phyloP scores from a whole-genome alignment of 1,139 yeast genomes.

The Hemisphaericaspora xylofermentans region DNA sequence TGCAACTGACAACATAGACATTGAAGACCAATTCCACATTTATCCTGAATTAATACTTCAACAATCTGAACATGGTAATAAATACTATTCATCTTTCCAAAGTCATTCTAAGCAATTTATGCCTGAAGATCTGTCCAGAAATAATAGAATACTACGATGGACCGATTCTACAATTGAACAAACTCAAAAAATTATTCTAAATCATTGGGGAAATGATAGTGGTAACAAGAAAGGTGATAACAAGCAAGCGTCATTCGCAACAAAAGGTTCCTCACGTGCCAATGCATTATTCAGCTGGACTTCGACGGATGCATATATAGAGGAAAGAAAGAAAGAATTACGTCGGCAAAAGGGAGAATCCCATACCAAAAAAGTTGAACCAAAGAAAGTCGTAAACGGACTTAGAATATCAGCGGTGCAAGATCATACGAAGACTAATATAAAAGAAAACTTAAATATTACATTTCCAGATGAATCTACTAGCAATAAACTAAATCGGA shows the following conservation, averaged over 20 bases:
- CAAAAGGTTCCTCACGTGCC: slow-evolving; percentile 16
- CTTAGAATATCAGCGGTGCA: neutral
- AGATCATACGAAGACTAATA: slow-evolving; percentile 7
- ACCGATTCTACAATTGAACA: slow-evolving; percentile 28
- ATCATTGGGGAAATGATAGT: slow-evolving; percentile 24
- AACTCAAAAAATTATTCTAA: slow-evolving; percentile 29
- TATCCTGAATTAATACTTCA: slow-evolving; percentile 43
- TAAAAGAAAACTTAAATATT: slow-evolving; percentile 10
- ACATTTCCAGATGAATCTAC: slow-evolving; percentile 20
- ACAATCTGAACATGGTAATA: slow-evolving; percentile 29
- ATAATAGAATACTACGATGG: slow-evolving; percentile 33
- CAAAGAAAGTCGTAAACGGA: slow-evolving; percentile 7
- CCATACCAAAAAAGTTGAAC: slow-evolving; percentile 5
- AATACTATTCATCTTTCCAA: slow-evolving; percentile 35
- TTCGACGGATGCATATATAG: slow-evolving; percentile 41
- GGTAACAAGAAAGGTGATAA: neutral
- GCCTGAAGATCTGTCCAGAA: slow-evolving; percentile 8
- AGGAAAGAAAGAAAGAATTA: slow-evolving; percentile 32
- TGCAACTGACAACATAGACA: neutral
- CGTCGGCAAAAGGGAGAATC: slow-evolving; percentile 7
- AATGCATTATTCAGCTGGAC: slow-evolving; percentile 47
- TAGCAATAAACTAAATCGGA: slow-evolving; percentile 25
- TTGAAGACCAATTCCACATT: slow-evolving; percentile 5
- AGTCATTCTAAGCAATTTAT: slow-evolving; percentile 38
- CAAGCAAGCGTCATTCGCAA: slow-evolving; percentile 15